These are phyloP conservation scores for Gnetum montanum DNA, from an alignment of 75 land plant species.

Conservation along the genomic window DNA sequence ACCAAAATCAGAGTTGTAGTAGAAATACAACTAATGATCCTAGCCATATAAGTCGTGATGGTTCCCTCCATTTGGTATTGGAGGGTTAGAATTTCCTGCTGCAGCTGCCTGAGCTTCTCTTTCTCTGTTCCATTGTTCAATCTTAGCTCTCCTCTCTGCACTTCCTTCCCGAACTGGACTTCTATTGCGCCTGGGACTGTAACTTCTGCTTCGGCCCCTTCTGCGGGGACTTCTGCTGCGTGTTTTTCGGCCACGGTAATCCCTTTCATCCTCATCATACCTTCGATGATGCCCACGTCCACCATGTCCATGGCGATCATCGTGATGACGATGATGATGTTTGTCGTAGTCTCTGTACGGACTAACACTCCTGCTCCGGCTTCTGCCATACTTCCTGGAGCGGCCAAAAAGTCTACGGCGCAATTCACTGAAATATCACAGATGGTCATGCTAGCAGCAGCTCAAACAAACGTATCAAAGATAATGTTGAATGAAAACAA, in stretches of 20 bases:
- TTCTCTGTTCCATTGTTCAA: slow-evolving; percentile 36
- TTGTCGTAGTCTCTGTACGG: slow-evolving; percentile 16
- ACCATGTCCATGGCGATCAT: slow-evolving; percentile 12
- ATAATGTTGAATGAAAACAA: too few relatives aligned
- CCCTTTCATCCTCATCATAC: slow-evolving; percentile 13
- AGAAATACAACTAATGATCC: too few relatives aligned
- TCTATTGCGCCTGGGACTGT: slow-evolving; percentile 15
- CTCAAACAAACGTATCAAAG: background rate
- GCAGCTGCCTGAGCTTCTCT: slow-evolving; percentile 20
- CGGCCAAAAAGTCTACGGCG: slow-evolving; percentile 25
- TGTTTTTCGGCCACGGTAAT: slow-evolving; percentile 13
- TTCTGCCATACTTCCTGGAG: slow-evolving; percentile 17
- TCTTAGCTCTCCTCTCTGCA: slow-evolving; percentile 30
- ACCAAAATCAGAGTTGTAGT: too few relatives aligned
- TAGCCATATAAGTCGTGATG: too few relatives aligned
- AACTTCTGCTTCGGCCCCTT: slow-evolving; percentile 14
- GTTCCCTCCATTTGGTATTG: slow-evolving; percentile 7
- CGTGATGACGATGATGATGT: slow-evolving; percentile 10
- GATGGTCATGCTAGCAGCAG: background rate
- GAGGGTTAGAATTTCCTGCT: background rate
- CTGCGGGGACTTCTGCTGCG: slow-evolving; percentile 7
- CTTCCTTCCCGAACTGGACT: slow-evolving; percentile 31
- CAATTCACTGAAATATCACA: slow-evolving; percentile 11
- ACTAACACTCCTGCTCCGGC: slow-evolving; percentile 19
- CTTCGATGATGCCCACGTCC: slow-evolving; percentile 24